Conservation (phyloP, 2,329 filamentous ascomycete species). For the Fusarium sp. region DNA sequence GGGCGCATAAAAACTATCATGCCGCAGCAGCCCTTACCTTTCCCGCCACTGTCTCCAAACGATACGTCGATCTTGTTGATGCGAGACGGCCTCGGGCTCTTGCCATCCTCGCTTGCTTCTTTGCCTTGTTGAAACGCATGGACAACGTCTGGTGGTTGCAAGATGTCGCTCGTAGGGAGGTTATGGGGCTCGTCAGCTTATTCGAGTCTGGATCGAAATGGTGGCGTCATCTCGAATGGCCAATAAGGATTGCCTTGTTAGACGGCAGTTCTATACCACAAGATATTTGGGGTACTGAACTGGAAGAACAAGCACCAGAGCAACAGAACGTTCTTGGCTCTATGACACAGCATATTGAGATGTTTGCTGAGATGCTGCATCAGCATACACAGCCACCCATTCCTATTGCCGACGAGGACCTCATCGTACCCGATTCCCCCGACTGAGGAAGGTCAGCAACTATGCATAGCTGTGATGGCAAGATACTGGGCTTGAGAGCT, state of each 20-base stretch:
- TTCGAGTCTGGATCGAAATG: constrained; percentile 69
- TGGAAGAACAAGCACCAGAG: constrained; percentile 56
- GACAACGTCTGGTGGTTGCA: constrained; percentile 76
- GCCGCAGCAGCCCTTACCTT: constrained; percentile 70
- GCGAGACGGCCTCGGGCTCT: constrained; percentile 70
- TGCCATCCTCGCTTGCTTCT: constrained; percentile 73
- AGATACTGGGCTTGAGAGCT: constrained; percentile 24
- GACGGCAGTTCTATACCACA: constrained; percentile 64
- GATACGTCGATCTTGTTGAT: constrained; percentile 69
- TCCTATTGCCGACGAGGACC: constrained; percentile 48
- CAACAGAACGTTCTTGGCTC: constrained; percentile 50
- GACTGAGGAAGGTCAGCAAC: constrained; percentile 43
- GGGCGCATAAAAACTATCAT: constrained; percentile 71
- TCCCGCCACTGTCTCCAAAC: constrained; percentile 71
- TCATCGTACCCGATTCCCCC: constrained; percentile 49
- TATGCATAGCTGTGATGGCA: background rate
- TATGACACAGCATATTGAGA: constrained; percentile 55
- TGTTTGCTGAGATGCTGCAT: constrained; percentile 53
- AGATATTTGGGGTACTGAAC: constrained; percentile 67
- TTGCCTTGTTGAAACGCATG: constrained; percentile 71
- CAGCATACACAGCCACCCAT: constrained; percentile 47
- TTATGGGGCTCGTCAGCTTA: constrained; percentile 70
- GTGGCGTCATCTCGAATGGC: constrained; percentile 72
- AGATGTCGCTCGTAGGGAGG: constrained; percentile 72
- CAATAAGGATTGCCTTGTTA: constrained; percentile 68